A percentile compares a stretch with the other conserved stretches of the same genome.
Evolutionary conservation across 257 asterid genomes (phyloP).

Genomic region (Datura wrightii): DNA sequence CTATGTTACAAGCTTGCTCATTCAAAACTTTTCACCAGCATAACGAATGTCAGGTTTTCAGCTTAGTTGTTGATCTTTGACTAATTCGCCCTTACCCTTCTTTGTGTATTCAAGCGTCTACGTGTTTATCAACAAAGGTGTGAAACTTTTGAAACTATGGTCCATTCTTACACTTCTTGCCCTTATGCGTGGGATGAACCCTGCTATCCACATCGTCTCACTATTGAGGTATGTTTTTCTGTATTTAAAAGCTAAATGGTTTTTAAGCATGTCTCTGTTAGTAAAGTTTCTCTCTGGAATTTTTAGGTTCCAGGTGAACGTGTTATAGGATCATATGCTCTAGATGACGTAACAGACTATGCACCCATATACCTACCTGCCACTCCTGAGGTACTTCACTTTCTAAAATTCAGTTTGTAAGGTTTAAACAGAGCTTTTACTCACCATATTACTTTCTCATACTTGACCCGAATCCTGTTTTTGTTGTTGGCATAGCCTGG

Average conservation of each 20-base stretch:
- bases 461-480: background rate
- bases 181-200: constrained; percentile 99
- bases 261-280: constrained; percentile 30
- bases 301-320: constrained; percentile 93
- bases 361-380: constrained; percentile 73
- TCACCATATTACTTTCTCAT: background rate
- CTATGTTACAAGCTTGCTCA: constrained; percentile 1
- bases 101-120: constrained; percentile 64
- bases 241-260: constrained; percentile 29
- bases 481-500: background rate
- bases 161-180: constrained; percentile 83
- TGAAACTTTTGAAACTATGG: constrained; percentile 88
- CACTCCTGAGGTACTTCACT: constrained; percentile 73
- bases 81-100: constrained; percentile 31
- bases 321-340: constrained; percentile 72
- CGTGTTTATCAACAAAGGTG: constrained; percentile 93
- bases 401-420: constrained; percentile 16
- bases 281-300: constrained; percentile 33
- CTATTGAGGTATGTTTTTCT: constrained; percentile 72
- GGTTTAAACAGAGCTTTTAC: background rate
- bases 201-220: constrained; percentile 83
- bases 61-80: constrained; percentile 33
- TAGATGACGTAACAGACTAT: constrained; percentile 74
- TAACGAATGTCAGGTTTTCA: background rate
- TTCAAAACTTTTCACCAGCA: background rate